Evolutionary conservation across 2,329 filamentous ascomycete species (phyloP).

Genomic region (Curvularia spicifera): DNA sequence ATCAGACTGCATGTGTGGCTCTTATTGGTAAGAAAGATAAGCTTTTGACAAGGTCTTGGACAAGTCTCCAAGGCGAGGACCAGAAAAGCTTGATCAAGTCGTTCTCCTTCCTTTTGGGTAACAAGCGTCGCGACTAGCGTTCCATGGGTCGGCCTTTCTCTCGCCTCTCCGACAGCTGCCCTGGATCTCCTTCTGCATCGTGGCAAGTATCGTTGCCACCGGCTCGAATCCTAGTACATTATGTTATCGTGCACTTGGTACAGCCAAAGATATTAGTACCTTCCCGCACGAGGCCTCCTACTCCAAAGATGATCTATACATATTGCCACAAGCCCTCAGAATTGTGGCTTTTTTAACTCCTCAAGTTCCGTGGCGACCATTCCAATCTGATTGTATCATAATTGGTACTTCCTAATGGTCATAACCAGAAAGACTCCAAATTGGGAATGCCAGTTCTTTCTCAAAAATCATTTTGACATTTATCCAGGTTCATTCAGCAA

Average conservation of each 20-base stretch:
- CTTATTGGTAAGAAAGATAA: conserved; percentile 28
- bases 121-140: conserved; percentile 25
- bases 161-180: conserved; percentile 10
- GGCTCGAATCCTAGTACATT: neutral
- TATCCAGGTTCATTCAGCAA: neutral
- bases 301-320: neutral
- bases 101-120: conserved; percentile 29
- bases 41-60: conserved; percentile 23
- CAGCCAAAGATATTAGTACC: neutral
- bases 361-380: neutral
- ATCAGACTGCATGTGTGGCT: conserved; percentile 22
- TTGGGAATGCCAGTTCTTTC: no score
- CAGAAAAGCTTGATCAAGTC: conserved; percentile 27
- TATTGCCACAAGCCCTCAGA: neutral
- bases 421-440: no score
- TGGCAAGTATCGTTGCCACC: neutral
- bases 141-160: conserved; percentile 8
- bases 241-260: neutral
- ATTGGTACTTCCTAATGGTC: neutral
- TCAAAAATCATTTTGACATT: no score
- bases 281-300: neutral
- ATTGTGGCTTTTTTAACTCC: neutral
- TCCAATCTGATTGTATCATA: neutral
- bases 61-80: neutral
- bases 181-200: neutral